Base-by-base conservation (phyloP, 495 filamentous ascomycete genomes). In the Hyaloscypha variabilis region DNA sequence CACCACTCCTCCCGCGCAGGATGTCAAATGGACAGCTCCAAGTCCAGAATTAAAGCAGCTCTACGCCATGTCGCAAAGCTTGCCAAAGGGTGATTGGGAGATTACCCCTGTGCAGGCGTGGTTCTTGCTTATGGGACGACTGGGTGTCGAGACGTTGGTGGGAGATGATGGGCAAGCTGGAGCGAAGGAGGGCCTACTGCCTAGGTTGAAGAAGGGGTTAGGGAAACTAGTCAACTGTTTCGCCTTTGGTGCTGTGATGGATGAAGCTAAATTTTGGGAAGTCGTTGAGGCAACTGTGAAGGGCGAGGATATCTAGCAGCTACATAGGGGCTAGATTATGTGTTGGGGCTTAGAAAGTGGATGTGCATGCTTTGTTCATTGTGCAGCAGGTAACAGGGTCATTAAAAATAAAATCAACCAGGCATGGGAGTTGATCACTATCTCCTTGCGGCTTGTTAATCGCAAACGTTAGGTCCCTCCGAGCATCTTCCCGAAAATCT, bases 61-160 rank as follows among this genome's bases (percentile, higher is more conserved):
- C 14, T 69, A 75, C 62, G 74, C 71, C 8, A 77, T 84, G n/a
- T 75, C 76, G 6, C 63, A 69, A 23, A 69, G 70, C 24, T 71
- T 81, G 17, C 77, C 73, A 57, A 71, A 73, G 55, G 62, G 62
- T 0, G 75, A 72, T 49, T 52, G 67, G 19, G 81, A 82, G 65
- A 72, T 84, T 31, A 77, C 81, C 65, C 82, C 82, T 23, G 80
- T 84, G 56, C 82, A 84, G 68, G 79, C 76, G 0, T 84, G 81
- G 81, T 84, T 83, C 71, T 74, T 78, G 71, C 72, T 84, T 8
- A 75, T 68, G 54, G 65, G 51, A 14, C 31, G 64, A 42, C 78
- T 73, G 64, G 71, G 71, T 8, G 28, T 52, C 1, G 23, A 50
- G 4, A 21, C 19, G 1, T 53, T 70, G 24, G 8, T 65, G 17